Conservation (phyloP, 257 asterid species). For the Ajuga chamaepitys region DNA sequence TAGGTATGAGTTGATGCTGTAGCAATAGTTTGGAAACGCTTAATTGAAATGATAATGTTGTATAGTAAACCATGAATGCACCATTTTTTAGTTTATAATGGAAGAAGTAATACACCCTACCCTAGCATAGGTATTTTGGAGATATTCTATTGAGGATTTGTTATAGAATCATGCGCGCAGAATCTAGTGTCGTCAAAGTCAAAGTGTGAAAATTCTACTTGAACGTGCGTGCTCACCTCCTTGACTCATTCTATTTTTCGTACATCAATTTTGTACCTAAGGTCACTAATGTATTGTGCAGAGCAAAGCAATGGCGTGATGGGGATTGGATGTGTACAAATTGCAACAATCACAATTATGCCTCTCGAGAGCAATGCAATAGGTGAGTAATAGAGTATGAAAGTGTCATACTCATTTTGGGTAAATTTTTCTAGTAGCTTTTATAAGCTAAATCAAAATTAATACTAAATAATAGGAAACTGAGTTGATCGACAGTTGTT, state of each 20-base stretch:
- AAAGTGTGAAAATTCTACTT: background rate
- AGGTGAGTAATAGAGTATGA: conserved; percentile 38
- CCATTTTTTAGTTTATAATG: background rate
- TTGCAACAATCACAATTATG: conserved; percentile 87
- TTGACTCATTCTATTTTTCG: background rate
- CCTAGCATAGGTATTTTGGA: background rate
- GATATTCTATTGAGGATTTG: background rate
- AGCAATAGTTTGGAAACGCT: background rate
- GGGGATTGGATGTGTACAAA: conserved; percentile 97
- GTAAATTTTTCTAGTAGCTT: background rate
- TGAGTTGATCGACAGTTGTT: too few relatives aligned
- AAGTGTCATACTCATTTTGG: background rate
- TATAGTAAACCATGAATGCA: background rate
- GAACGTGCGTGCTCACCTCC: background rate
- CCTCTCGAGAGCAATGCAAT: conserved; percentile 82
- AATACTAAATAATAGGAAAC: too few relatives aligned
- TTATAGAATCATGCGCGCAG: background rate
- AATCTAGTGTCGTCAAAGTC: background rate
- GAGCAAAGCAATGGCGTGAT: conserved; percentile 90
- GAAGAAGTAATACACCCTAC: too few relatives aligned
- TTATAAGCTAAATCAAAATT: background rate
- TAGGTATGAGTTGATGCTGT: background rate
- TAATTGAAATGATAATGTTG: background rate
- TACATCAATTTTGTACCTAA: background rate
- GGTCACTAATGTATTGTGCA: conserved; percentile 27